Evolutionary conservation across 177 flowering plant genomes (phyloP).

Genomic region (Vitis hybrid): DNA sequence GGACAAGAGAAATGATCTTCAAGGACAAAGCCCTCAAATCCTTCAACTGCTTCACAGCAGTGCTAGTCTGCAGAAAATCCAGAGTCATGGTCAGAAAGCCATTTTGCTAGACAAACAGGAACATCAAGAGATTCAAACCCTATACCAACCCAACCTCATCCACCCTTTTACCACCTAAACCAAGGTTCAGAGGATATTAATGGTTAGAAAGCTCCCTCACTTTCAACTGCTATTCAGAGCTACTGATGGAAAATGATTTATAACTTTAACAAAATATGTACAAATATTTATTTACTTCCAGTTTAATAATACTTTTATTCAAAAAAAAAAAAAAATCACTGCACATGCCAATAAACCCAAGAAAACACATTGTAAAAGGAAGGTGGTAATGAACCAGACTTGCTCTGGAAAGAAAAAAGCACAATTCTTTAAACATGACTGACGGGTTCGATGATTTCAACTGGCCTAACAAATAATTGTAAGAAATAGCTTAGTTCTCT

Average conservation of each 20-base stretch:
- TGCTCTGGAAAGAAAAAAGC: too few species aligned
- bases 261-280: too few species aligned
- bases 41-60: constrained; percentile 60
- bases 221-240: not conserved
- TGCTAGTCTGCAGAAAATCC: constrained; percentile 42
- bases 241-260: too few species aligned
- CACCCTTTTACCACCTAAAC: not conserved
- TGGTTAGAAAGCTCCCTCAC: not conserved
- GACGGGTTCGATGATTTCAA: too few species aligned
- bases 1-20: constrained; percentile 60
- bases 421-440: too few species aligned
- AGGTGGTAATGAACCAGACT: too few species aligned
- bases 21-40: constrained; percentile 83
- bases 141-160: not conserved
- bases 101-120: too few species aligned
- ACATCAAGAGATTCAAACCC: not conserved
- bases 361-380: not conserved
- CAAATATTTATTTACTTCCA: too few species aligned
- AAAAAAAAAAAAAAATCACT: too few species aligned
- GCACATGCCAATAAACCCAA: not conserved
- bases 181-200: not conserved
- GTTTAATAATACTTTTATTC: too few species aligned
- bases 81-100: not conserved
- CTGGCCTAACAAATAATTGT: too few species aligned
- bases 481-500: too few species aligned